A percentile compares a stretch with the other conserved stretches of the same genome.
These are phyloP conservation scores for Septoria petroselini DNA, from an alignment of 2,329 filamentous ascomycete genomes.

Conservation along the genomic window DNA sequence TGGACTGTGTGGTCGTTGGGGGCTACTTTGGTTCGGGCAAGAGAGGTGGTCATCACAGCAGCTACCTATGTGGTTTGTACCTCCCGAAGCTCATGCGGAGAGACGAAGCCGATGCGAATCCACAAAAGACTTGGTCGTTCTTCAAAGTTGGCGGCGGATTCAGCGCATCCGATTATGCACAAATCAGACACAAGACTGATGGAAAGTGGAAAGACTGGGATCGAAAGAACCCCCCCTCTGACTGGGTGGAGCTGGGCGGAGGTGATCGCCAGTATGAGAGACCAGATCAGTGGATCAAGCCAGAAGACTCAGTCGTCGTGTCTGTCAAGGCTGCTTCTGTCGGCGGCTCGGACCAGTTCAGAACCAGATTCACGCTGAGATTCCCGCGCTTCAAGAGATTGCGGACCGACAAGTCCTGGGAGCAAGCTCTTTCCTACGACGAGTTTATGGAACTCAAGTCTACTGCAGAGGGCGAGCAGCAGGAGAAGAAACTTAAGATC, in stretches of 20 bases:
- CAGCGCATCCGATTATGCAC: constrained; percentile 76
- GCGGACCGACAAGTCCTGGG: constrained; percentile 80
- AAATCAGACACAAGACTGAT: constrained; percentile 77
- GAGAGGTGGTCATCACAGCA: constrained; percentile 77
- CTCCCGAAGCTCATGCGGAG: background rate
- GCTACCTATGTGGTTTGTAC: constrained; percentile 79
- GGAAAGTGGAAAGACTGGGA: constrained; percentile 93
- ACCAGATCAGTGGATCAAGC: constrained; percentile 91
- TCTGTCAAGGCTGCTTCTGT: constrained; percentile 85
- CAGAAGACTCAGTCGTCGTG: constrained; percentile 80
- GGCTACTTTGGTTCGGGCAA: constrained; percentile 89
- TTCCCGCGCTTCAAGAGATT: constrained; percentile 87
- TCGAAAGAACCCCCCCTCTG: constrained; percentile 66
- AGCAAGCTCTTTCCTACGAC: constrained; percentile 70
- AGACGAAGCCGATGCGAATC: constrained; percentile 42
- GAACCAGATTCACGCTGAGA: constrained; percentile 71
- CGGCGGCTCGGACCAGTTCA: constrained; percentile 71
- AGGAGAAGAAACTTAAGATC: constrained; percentile 72
- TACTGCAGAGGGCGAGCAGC: constrained; percentile 65
- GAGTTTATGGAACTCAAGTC: constrained; percentile 72
- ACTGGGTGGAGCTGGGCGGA: constrained; percentile 78
- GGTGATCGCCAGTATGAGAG: constrained; percentile 70
- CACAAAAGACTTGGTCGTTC: constrained; percentile 85
- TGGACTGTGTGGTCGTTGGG: constrained; percentile 86
- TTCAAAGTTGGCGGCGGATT: constrained; percentile 98